Percentiles rank a stretch among this genome's conserved stretches.
Conservation (phyloP, 78 protist species). For the Dictyostelium intermedium region DNA sequence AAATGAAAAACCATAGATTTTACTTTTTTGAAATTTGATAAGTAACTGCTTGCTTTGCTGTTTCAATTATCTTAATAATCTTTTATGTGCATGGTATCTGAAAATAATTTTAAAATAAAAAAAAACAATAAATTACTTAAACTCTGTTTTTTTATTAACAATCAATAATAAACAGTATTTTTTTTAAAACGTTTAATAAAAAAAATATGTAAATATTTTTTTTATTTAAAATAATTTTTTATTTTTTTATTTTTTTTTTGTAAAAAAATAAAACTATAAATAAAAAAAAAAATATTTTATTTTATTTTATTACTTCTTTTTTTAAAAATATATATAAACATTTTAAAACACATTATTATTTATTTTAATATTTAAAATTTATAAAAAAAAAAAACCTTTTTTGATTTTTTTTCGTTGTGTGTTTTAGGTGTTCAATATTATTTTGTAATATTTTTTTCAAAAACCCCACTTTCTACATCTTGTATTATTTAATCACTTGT, state of each 20-base stretch:
- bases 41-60: slow-evolving; percentile 11
- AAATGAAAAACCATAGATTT: not conserved
- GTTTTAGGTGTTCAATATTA: not conserved
- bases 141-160: not conserved
- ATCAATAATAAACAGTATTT: not conserved
- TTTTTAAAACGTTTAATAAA: not conserved
- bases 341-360: not conserved
- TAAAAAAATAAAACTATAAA: not conserved
- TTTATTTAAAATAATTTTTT: too few relatives aligned
- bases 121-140: not conserved
- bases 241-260: too few relatives aligned
- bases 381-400: not conserved
- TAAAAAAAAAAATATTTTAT: not conserved
- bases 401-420: not conserved
- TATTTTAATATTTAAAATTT: too few relatives aligned
- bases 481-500: not conserved
- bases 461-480: not conserved
- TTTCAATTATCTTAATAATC: not conserved
- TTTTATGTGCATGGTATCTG: not conserved
- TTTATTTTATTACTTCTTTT: too few relatives aligned
- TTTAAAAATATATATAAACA: not conserved
- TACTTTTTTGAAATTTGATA: not conserved
- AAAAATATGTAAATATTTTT: too few relatives aligned
- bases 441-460: not conserved
- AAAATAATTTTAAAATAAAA: not conserved